These are phyloP conservation scores for Glaciozyma martinii DNA, from an alignment of 768 basidiomycete genomes.

Conservation along the genomic window DNA sequence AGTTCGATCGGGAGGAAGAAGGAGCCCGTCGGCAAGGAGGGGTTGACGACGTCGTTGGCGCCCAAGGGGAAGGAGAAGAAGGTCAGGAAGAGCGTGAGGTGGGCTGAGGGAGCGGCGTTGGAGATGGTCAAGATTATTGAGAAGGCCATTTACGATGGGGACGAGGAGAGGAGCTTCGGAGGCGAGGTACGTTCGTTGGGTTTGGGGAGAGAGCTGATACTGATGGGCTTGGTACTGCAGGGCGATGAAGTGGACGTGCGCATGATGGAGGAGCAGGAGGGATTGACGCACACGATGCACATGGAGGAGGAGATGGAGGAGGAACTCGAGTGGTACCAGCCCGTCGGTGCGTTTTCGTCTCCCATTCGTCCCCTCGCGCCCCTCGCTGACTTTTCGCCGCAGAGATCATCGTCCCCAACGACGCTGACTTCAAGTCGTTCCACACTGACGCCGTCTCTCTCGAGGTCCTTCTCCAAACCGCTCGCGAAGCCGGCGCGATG, in stretches of 20 bases:
- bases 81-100: conserved; percentile 11
- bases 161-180: not conserved
- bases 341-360: conserved; percentile 5
- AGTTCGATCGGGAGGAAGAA: not conserved
- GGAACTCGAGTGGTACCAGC: conserved; percentile 20
- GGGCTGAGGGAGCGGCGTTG: conserved; percentile 15
- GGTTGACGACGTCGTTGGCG: not conserved
- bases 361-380: not conserved
- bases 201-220: not conserved
- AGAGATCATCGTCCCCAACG: conserved; percentile 8
- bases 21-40: not conserved
- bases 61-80: not conserved
- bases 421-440: conserved; percentile 5
- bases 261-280: conserved; percentile 27
- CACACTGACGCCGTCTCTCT: not conserved
- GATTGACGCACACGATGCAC: conserved; percentile 13
- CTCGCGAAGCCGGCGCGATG: conserved; percentile 5
- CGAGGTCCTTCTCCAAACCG: conserved; percentile 4
- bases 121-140: conserved; percentile 7
- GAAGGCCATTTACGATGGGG: conserved; percentile 10
- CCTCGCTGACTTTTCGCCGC: not conserved
- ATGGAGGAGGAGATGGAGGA: conserved; percentile 21
- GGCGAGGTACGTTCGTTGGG: too few species aligned
- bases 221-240: not conserved
- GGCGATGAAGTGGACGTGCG: not conserved